Percentiles rank a stretch among this genome's conserved stretches.
phyloP scores from a whole-genome alignment of 306 rosid species.

The Sophora flavescens region DNA sequence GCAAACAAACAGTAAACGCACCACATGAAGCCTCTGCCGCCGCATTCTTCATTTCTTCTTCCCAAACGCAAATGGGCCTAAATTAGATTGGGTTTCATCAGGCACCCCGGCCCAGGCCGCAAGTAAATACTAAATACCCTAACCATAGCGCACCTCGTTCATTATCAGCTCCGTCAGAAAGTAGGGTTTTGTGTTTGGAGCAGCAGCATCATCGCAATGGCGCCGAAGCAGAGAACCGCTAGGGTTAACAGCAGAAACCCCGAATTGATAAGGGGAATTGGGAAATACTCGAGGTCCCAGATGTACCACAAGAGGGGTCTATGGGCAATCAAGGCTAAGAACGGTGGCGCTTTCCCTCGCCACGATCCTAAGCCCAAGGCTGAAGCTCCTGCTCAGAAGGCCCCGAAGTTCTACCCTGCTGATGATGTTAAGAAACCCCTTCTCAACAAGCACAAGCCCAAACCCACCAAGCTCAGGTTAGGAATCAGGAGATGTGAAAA shows the following conservation, averaged over 20 bases:
- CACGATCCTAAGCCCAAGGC: slow-evolving; percentile 62
- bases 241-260: slow-evolving; percentile 62
- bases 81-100: too few relatives aligned
- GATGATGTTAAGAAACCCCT: slow-evolving; percentile 69
- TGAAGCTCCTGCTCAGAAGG: slow-evolving; percentile 44
- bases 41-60: too few relatives aligned
- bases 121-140: neutral
- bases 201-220: slow-evolving; percentile 47
- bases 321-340: slow-evolving; percentile 79
- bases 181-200: slow-evolving; percentile 38
- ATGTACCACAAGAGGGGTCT: slow-evolving; percentile 81
- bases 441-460: slow-evolving; percentile 64
- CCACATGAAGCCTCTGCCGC: too few relatives aligned
- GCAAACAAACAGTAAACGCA: too few relatives aligned
- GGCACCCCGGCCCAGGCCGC: neutral
- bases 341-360: slow-evolving; percentile 67
- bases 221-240: slow-evolving; percentile 52
- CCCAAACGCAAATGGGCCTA: too few relatives aligned
- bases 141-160: neutral
- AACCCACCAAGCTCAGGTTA: slow-evolving; percentile 66
- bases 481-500: neutral
- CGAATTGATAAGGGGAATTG: slow-evolving; percentile 66
- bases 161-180: neutral
- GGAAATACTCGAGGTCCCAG: slow-evolving; percentile 60
- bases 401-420: slow-evolving; percentile 69